Percentiles rank a stretch among this genome's conserved stretches.
Conservation (phyloP, 2,329 filamentous ascomycete genomes). For the Neonectria hederae region DNA sequence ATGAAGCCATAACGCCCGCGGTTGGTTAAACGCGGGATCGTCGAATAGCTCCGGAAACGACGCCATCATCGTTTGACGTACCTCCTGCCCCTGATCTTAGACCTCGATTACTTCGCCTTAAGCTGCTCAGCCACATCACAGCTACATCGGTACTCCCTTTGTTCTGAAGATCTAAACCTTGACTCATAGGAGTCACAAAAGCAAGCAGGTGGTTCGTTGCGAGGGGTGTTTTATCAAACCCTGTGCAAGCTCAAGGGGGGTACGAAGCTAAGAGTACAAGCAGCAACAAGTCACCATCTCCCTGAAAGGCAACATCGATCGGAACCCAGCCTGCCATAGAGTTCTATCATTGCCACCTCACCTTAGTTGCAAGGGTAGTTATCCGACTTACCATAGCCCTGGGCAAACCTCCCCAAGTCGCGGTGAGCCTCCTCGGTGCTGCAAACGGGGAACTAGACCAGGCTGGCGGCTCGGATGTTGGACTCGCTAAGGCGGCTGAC, state of each 20-base stretch:
- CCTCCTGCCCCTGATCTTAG: background rate
- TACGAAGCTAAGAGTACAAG: background rate
- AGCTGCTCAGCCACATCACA: background rate
- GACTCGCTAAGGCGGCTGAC: background rate
- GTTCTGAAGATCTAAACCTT: background rate
- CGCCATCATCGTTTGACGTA: background rate
- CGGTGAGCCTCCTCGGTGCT: constrained; percentile 8
- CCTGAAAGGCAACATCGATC: background rate
- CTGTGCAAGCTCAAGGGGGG: background rate
- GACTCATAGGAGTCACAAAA: background rate
- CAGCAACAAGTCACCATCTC: background rate
- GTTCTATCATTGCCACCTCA: background rate
- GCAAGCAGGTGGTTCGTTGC: background rate
- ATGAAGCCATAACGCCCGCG: background rate
- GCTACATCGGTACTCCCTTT: background rate
- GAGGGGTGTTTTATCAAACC: background rate
- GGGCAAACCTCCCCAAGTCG: constrained; percentile 1
- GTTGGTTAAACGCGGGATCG: constrained; percentile 6
- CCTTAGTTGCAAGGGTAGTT: constrained; percentile 19
- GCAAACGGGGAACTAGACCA: constrained; percentile 3
- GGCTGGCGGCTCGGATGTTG: constrained; percentile 7
- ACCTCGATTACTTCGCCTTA: background rate
- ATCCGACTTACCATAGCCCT: background rate
- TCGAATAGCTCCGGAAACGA: background rate
- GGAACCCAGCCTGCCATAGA: background rate